Base-by-base conservation (phyloP, 495 filamentous ascomycete genomes). In the Daldinia grandis region DNA sequence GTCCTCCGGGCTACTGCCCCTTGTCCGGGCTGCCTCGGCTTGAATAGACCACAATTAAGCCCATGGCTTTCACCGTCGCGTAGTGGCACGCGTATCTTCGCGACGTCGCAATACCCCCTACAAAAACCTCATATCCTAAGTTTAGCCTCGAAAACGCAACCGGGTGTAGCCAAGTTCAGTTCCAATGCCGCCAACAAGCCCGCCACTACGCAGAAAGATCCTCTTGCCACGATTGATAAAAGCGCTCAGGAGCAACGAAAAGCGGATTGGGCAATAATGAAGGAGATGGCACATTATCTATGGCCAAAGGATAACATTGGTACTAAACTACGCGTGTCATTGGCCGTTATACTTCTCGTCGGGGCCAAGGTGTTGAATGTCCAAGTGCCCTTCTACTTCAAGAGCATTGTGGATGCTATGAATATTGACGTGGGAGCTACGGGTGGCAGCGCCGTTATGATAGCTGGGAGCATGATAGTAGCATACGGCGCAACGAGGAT, bases 361-460 rank as follows among this genome's bases (percentile, higher is more conserved):
- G 94, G 94, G 40, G 94, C 92, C 74, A 99, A 99, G 86, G 85
- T 97, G 61, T 84, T 98, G 71, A 99, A 98, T 79, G 96, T 99
- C 6, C 93, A 99, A 81, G 91, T 99, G 40, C 95, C 95, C 4
- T 99, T 99, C 80, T 99, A 97, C 82, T 98, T 99, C 83, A 97
- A 98, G 79, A 92, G 85, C 78, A 99, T 99, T 70, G 91, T 99
- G 49, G 95, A 99, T 77, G 89, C 90, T 21, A 96, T 99, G 93
- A 99, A 99, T 76, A 86, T 99, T 68, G 95, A 98, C 76, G 92
- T 98, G 79, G 87, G 88, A 3, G 83, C 89, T 6, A 76, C 93
- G 2, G 94, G 92, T 10, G 94, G 93, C 0, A 97, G 93, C 0
- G 96, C 93, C 19, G 91, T 89, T 71, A 94, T 93, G 4, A 90